Conservation (phyloP, 331 rosid species). For the Phaseolus coccineus region DNA sequence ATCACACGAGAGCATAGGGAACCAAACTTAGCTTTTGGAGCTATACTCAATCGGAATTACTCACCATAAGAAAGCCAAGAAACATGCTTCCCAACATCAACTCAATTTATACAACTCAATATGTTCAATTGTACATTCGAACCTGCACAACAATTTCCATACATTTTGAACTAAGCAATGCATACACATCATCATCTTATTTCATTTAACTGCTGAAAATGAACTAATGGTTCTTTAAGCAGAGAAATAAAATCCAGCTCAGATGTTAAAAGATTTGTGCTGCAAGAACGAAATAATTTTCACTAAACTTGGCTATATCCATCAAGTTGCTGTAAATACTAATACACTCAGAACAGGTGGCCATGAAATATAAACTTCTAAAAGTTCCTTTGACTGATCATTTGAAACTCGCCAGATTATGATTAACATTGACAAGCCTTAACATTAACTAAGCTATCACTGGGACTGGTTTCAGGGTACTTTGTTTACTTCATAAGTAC, state of each 20-base stretch:
- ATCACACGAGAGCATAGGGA: background rate
- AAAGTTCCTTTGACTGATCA: background rate
- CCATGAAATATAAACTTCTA: background rate
- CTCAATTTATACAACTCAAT: background rate
- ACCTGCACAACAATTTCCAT: background rate
- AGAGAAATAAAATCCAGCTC: background rate
- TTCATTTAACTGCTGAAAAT: background rate
- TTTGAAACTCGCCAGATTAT: background rate
- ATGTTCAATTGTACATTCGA: background rate
- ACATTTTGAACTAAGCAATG: conserved; percentile 13
- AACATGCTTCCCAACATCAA: conserved; percentile 8
- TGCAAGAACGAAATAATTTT: conserved; percentile 1
- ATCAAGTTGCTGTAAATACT: background rate
- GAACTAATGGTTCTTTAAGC: conserved; percentile 7
- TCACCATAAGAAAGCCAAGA: conserved; percentile 17
- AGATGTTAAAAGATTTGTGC: background rate
- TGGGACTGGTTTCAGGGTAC: background rate
- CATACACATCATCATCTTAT: background rate
- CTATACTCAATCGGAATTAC: background rate
- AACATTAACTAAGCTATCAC: background rate
- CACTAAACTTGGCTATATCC: background rate
- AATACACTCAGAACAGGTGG: conserved; percentile 12
- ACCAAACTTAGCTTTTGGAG: background rate
- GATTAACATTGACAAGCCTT: background rate
- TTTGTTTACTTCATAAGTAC: background rate